Conservation (phyloP, 768 basidiomycete species). For the Lactarius sp. region DNA sequence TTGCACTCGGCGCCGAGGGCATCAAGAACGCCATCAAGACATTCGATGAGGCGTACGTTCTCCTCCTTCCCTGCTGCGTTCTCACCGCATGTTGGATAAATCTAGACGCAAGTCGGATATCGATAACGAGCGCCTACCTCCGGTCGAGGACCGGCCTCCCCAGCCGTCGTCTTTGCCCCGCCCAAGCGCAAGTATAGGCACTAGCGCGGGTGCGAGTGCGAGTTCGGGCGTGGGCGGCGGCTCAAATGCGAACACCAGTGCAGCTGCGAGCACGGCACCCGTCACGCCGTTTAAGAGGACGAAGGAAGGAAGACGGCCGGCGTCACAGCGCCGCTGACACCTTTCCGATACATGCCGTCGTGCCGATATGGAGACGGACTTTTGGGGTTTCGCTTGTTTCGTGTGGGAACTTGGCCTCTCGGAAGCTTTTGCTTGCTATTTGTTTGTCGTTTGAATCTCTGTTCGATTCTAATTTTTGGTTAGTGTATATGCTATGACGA, state of each 20-base stretch:
- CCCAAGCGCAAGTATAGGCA: not conserved
- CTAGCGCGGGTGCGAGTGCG: not conserved
- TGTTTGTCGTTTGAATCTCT: no score
- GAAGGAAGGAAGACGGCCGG: slow-evolving; percentile 7
- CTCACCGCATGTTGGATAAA: not conserved
- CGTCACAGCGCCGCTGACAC: slow-evolving; percentile 1
- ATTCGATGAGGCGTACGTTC: slow-evolving; percentile 91
- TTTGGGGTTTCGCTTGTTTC: no score
- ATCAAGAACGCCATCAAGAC: slow-evolving; percentile 91
- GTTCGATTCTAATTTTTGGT: not conserved
- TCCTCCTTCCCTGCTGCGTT: not conserved
- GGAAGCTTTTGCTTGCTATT: no score
- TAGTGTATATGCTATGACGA: not conserved
- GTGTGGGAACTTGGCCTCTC: no score
- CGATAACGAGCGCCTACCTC: slow-evolving; percentile 96
- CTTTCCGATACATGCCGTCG: not conserved
- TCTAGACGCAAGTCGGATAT: slow-evolving; percentile 92
- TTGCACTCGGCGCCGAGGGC: slow-evolving; percentile 86
- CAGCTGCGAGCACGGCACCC: not conserved
- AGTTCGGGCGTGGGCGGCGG: not conserved
- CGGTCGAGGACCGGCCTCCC: slow-evolving; percentile 30
- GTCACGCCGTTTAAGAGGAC: not conserved
- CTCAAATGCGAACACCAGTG: not conserved
- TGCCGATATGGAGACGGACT: not conserved
- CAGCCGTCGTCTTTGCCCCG: not conserved